Evolutionary conservation across 345 rosid genomes (phyloP), one percentile per base, ranked within the genome.

Genomic region (Brassica juncea): DNA sequence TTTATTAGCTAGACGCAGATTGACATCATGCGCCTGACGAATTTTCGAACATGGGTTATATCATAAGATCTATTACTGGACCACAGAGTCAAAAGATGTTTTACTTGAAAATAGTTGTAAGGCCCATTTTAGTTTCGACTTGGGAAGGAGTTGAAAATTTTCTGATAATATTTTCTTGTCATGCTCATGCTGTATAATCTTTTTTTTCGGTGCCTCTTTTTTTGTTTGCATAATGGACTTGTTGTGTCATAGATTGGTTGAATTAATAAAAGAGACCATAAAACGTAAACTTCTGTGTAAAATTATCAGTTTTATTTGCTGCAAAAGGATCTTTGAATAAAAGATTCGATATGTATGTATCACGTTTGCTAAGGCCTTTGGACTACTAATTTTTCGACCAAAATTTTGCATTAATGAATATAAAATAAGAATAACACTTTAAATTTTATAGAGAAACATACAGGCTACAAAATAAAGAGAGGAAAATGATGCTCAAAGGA

Each of bases 331-430:
- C 5, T 44, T 35, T 66, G 57, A 37, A 35, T 57, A 35, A 3
- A 15, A 35, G 21, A 3, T 28, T 52, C 31, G 27, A 54, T 54
- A 16, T 16, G 15, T 44, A 44, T 4, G 63, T 42, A 58, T 6
- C 1, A 9, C 15, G 54, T 44, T 54, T 32, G 19, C 59, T 55
- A 55, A 71, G 66, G 74, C 52, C 49, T 71, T 71, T 57, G 74
- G 54, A 4, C 54, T n/a, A 44, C 54, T 44, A 11, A 44, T 44
- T 44, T 39, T 44, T 12, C 14, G n/a, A 11, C 52, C 52, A 44
- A 44, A 44, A 44, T 44, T 44, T 44, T 44, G 54, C 54, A 14
- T 44, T 44, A 44, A 44, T 44, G 47, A 42, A 42, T 9, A 42
- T 42, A 42, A 10, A 42, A 42, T 9, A 42, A 10, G 47, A 42